Evolutionary conservation across 2,329 filamentous ascomycete species (phyloP).

Genomic region (Neofusicoccum ribis): DNA sequence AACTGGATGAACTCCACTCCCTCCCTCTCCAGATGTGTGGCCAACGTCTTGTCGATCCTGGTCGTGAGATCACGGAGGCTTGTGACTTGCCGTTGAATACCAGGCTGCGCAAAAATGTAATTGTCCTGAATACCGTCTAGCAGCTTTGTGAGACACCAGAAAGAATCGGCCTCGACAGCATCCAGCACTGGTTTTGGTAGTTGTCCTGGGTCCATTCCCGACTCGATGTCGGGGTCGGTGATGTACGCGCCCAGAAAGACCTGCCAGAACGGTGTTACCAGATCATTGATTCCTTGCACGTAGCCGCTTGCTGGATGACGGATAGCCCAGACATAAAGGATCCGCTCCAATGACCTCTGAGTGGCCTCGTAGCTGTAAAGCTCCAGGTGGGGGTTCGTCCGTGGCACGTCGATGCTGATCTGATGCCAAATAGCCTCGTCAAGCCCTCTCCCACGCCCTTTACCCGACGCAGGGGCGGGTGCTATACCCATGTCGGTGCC

Average conservation of each 20-base stretch:
- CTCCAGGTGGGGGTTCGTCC: conserved; percentile 93
- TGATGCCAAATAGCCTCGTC: conserved; percentile 99
- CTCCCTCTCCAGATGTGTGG: conserved; percentile 86
- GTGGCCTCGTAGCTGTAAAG: conserved; percentile 96
- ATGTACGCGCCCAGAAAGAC: conserved; percentile 95
- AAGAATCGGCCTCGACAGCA: conserved; percentile 95
- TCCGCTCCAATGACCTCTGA: conserved; percentile 88
- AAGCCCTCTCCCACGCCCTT: conserved; percentile 70
- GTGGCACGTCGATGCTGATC: conserved; percentile 95
- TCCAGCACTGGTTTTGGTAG: conserved; percentile 87
- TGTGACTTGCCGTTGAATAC: conserved; percentile 90
- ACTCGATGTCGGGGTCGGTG: conserved; percentile 87
- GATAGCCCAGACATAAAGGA: conserved; percentile 96
- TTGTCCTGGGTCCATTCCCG: conserved; percentile 95
- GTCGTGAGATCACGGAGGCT: conserved; percentile 87
- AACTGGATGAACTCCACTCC: conserved; percentile 99
- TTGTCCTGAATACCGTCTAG: conserved; percentile 99
- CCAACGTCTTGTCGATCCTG: conserved; percentile 79
- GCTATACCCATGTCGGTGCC: conserved; percentile 44
- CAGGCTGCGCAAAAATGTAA: conserved; percentile 96
- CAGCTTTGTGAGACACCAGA: conserved; percentile 97
- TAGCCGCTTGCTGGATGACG: conserved; percentile 96
- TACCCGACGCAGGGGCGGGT: conserved; percentile 41
- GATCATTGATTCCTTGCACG: conserved; percentile 97
- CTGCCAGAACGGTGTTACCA: conserved; percentile 97